These are phyloP conservation scores for Diospyros kaki DNA, from an alignment of 148 eudicot genomes.

Conservation along the genomic window DNA sequence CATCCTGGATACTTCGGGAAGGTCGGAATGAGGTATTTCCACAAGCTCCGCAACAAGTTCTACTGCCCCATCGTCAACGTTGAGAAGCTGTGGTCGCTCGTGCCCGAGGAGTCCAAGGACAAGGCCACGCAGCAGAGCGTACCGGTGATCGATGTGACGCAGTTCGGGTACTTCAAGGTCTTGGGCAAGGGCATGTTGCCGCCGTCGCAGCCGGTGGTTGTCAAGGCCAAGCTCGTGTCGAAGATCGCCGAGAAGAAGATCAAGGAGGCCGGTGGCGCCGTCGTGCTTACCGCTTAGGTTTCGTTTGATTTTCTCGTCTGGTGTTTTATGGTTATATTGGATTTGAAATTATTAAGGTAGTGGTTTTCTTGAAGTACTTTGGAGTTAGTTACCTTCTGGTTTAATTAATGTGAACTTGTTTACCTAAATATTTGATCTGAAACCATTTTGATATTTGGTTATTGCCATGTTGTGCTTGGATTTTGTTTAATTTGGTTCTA, in stretches of 20 bases:
- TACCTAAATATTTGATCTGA: too few relatives aligned
- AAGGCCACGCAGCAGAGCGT: constrained; percentile 16
- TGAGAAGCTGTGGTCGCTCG: constrained; percentile 35
- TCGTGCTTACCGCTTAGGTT: constrained; percentile 43
- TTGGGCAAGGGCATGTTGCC: constrained; percentile 26
- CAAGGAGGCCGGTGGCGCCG: constrained; percentile 52
- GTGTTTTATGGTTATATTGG: too few relatives aligned
- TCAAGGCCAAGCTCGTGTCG: constrained; percentile 33
- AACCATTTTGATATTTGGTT: too few relatives aligned
- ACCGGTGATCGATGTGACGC: constrained; percentile 31
- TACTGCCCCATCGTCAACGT: constrained; percentile 35
- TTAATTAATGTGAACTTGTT: too few relatives aligned
- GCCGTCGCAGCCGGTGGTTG: constrained; percentile 17
- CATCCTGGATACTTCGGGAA: constrained; percentile 53
- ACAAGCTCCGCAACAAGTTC: constrained; percentile 49
- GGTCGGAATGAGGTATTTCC: constrained; percentile 52
- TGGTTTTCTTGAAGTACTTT: too few relatives aligned
- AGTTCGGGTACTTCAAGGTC: constrained; percentile 33
- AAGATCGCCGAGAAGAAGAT: constrained; percentile 47
- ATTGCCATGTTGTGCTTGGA: too few relatives aligned
- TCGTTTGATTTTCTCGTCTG: not conserved
- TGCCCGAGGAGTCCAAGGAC: constrained; percentile 23
- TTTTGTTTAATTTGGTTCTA: too few relatives aligned
- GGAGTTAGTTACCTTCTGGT: too few relatives aligned
- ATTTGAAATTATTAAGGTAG: too few relatives aligned